These are phyloP conservation scores for Pseudocercospora eumusae DNA, from an alignment of 2,329 filamentous ascomycete species.

Conservation along the genomic window DNA sequence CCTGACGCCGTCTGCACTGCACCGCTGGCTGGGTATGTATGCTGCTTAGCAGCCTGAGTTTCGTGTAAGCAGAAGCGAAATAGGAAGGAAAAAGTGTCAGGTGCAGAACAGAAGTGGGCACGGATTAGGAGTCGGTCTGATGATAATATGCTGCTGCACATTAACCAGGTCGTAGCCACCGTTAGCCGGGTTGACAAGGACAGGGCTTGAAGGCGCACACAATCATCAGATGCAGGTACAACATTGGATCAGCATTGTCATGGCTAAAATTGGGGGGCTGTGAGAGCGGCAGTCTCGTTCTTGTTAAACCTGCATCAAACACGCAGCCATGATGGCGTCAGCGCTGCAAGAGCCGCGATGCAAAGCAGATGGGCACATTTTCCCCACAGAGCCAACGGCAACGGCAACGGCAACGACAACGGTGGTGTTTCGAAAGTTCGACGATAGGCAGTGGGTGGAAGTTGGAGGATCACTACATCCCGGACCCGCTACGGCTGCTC, in stretches of 20 bases:
- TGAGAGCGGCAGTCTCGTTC: slow-evolving; percentile 18
- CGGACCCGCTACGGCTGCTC: slow-evolving; percentile 7
- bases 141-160: slow-evolving; percentile 23
- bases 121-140: slow-evolving; percentile 11
- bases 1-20: slow-evolving; percentile 9
- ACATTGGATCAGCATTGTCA: slow-evolving; percentile 29
- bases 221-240: slow-evolving; percentile 29
- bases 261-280: slow-evolving; percentile 20
- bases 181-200: slow-evolving; percentile 27
- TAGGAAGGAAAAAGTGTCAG: slow-evolving; percentile 16
- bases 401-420: too few relatives aligned
- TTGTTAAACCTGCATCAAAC: slow-evolving; percentile 26
- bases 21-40: slow-evolving; percentile 3
- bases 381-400: slow-evolving; percentile 24
- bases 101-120: slow-evolving; percentile 8
- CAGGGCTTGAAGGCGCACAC: slow-evolving; percentile 19
- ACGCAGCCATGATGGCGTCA: slow-evolving; percentile 27
- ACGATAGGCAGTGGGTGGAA: slow-evolving; percentile 18
- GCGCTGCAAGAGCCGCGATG: slow-evolving; percentile 14
- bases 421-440: slow-evolving; percentile 16
- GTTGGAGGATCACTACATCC: slow-evolving; percentile 13
- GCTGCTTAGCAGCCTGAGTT: slow-evolving; percentile 16
- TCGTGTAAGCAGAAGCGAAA: slow-evolving; percentile 16
- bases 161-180: slow-evolving; percentile 29
- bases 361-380: slow-evolving; percentile 3